These are phyloP conservation scores for Peterozyma toletana DNA, from an alignment of 805 yeast genomes.

Conservation along the genomic window DNA sequence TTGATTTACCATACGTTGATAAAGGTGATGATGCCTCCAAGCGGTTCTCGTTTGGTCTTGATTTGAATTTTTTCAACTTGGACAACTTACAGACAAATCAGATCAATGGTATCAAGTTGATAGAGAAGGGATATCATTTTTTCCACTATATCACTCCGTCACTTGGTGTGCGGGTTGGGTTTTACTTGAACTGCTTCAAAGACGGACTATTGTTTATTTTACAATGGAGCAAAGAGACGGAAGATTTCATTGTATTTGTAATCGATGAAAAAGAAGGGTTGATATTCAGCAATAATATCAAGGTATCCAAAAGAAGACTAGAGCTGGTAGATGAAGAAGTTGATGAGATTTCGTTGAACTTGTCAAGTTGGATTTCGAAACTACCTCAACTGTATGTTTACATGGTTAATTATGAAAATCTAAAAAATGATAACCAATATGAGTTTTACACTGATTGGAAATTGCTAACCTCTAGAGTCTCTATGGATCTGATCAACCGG, in stretches of 20 bases:
- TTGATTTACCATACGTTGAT: not conserved
- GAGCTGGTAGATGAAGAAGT: slow-evolving; percentile 15
- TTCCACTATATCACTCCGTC: slow-evolving; percentile 40
- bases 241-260: slow-evolving; percentile 18
- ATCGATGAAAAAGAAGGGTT: slow-evolving; percentile 5
- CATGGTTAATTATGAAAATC: slow-evolving; percentile 27
- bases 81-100: slow-evolving; percentile 18
- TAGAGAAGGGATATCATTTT: slow-evolving; percentile 46
- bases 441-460: slow-evolving; percentile 16
- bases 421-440: slow-evolving; percentile 7
- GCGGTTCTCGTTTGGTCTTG: slow-evolving; percentile 29
- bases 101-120: slow-evolving; percentile 42
- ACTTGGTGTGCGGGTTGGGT: slow-evolving; percentile 33
- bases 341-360: slow-evolving; percentile 21
- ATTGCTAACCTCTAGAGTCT: slow-evolving; percentile 13
- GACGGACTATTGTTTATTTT: slow-evolving; percentile 26
- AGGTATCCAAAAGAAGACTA: not conserved
- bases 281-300: not conserved
- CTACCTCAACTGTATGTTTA: slow-evolving; percentile 25
- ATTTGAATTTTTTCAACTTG: slow-evolving; percentile 36
- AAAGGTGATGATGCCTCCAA: not conserved
- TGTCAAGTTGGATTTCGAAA: slow-evolving; percentile 16
- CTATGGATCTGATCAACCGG: slow-evolving; percentile 18
- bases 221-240: slow-evolving; percentile 29
- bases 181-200: slow-evolving; percentile 20